These are phyloP conservation scores for Chlorella sp. DNA, from an alignment of 139 green algal genomes.

Conservation along the genomic window DNA sequence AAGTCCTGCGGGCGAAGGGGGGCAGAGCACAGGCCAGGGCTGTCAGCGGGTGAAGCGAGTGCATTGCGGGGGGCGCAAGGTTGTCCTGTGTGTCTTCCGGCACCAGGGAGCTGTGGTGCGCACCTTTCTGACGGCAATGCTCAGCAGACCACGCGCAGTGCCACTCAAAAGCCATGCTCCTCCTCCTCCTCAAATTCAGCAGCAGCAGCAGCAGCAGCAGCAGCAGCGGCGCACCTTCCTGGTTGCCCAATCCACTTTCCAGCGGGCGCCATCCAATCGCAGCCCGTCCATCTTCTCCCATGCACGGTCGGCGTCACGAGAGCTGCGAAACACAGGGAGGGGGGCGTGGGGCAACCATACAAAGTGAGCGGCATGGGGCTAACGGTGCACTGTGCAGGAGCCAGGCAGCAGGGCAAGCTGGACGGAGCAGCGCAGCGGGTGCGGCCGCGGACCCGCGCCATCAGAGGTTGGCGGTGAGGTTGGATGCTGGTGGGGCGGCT, in stretches of 20 bases:
- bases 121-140: too few relatives aligned
- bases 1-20: slow-evolving; percentile 20
- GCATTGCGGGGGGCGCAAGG: too few relatives aligned
- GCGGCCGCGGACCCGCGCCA: not conserved
- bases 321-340: slow-evolving; percentile 35
- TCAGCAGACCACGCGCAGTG: too few relatives aligned
- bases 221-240: not conserved
- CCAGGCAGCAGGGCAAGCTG: not conserved
- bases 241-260: slow-evolving; percentile 44
- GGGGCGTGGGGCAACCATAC: not conserved
- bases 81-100: too few relatives aligned
- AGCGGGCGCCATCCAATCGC: slow-evolving; percentile 57
- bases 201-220: not conserved
- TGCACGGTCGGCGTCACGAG: slow-evolving; percentile 50
- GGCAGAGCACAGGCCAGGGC: too few relatives aligned
- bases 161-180: too few relatives aligned
- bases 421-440: not conserved
- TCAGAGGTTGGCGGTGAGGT: not conserved
- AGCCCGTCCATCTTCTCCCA: slow-evolving; percentile 69
- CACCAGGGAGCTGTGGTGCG: too few relatives aligned
- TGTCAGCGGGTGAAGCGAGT: not conserved
- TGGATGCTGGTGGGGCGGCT: not conserved
- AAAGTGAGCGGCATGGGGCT: not conserved
- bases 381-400: not conserved
- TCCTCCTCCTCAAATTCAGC: too few relatives aligned